phyloP scores from a whole-genome alignment of 2,329 filamentous ascomycete species.

The Fusarium ambrosium region DNA sequence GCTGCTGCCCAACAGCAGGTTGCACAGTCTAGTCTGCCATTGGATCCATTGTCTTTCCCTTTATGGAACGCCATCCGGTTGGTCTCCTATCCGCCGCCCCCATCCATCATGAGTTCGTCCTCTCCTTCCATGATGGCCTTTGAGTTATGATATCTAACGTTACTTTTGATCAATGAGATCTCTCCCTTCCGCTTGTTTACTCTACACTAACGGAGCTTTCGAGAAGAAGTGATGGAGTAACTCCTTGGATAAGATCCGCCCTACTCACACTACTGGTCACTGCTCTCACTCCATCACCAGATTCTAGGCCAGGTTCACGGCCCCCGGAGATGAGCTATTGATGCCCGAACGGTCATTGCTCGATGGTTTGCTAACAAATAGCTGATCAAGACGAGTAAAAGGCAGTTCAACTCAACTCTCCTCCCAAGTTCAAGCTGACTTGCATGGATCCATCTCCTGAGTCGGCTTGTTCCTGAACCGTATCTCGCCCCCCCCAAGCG shows the following conservation, averaged over 20 bases:
- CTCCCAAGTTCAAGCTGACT: slow-evolving; percentile 11
- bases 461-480: neutral
- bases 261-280: slow-evolving; percentile 10
- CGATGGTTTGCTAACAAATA: neutral
- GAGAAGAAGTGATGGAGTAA: neutral
- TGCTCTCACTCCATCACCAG: neutral
- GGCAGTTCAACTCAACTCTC: neutral
- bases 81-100: neutral
- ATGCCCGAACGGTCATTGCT: neutral
- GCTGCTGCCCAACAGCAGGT: neutral
- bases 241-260: neutral
- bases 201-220: neutral
- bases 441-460: slow-evolving; percentile 16
- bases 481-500: neutral
- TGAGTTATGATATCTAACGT: neutral
- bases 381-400: neutral
- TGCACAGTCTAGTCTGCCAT: neutral
- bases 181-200: neutral
- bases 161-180: neutral
- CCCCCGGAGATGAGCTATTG: slow-evolving; percentile 6
- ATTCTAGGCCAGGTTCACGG: neutral
- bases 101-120: slow-evolving; percentile 2
- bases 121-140: neutral
- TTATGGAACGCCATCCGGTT: neutral
- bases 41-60: neutral